Evolutionary conservation across 2,329 filamentous ascomycete genomes (phyloP).

Genomic region (Stagonosporopsis rhizophila): DNA sequence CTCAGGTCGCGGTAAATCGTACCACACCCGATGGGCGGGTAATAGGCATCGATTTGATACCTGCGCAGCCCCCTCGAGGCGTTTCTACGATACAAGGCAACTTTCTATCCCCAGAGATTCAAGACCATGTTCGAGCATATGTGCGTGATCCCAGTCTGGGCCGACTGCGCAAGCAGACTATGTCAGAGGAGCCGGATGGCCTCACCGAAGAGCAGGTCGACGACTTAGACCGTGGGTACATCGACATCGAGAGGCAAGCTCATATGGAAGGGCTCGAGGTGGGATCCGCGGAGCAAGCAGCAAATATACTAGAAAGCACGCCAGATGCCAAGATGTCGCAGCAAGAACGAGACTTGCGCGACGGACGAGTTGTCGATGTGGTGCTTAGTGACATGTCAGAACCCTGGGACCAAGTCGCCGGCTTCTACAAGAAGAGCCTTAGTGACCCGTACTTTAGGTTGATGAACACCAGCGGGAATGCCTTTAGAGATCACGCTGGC

Average conservation of each 20-base stretch:
- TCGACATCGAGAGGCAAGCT: constrained; percentile 68
- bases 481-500: constrained; percentile 85
- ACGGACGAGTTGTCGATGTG: constrained; percentile 77
- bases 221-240: constrained; percentile 63
- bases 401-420: constrained; percentile 85
- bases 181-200: constrained; percentile 35
- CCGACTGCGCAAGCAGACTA: constrained; percentile 52
- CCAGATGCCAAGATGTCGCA: constrained; percentile 36
- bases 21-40: constrained; percentile 80
- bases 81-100: constrained; percentile 96
- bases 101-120: constrained; percentile 79
- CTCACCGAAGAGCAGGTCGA: constrained; percentile 51
- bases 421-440: constrained; percentile 85
- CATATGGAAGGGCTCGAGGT: constrained; percentile 41
- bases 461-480: constrained; percentile 96
- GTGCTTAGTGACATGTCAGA: constrained; percentile 99
- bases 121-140: constrained; percentile 77
- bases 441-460: constrained; percentile 97
- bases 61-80: constrained; percentile 86
- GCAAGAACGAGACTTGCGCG: constrained; percentile 47
- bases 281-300: constrained; percentile 24
- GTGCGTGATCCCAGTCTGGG: constrained; percentile 70
- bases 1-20: constrained; percentile 76
- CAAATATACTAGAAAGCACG: constrained; percentile 23
- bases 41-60: constrained; percentile 92